Evolutionary conservation across 2,329 filamentous ascomycete species (phyloP).

Genomic region (Paecilomyces variotii): DNA sequence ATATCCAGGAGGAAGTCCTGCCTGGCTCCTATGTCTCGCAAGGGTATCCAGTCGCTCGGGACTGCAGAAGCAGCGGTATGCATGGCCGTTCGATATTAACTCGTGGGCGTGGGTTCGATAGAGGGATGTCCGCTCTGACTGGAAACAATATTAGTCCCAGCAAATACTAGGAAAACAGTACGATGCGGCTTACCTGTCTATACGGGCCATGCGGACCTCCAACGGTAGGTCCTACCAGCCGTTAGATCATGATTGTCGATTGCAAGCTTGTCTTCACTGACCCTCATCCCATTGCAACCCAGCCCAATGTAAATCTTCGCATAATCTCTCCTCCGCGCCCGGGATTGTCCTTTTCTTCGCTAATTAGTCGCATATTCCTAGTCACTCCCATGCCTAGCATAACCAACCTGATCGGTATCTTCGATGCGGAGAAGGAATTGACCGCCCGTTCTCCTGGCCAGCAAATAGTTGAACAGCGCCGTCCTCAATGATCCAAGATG

Average conservation of each 20-base stretch:
- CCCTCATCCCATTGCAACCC: conserved; percentile 91
- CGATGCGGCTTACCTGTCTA: conserved; percentile 54
- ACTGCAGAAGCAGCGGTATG: conserved; percentile 91
- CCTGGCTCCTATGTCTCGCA: conserved; percentile 54
- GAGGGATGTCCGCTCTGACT: conserved; percentile 70
- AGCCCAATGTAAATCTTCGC: conserved; percentile 77
- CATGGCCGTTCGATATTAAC: conserved; percentile 62
- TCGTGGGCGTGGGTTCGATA: conserved; percentile 65
- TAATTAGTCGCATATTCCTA: conserved; percentile 19
- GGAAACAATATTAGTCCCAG: conserved; percentile 8
- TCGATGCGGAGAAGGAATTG: conserved; percentile 88
- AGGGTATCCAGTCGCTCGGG: conserved; percentile 60
- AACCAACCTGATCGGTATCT: conserved; percentile 79
- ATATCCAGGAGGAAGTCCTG: conserved; percentile 54
- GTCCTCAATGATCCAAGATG: conserved; percentile 88
- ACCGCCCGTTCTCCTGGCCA: conserved; percentile 80
- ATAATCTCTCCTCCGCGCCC: conserved; percentile 70
- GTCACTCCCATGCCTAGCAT: not conserved
- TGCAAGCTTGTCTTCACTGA: conserved; percentile 20
- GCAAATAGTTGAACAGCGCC: conserved; percentile 87
- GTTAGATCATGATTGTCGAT: conserved; percentile 4
- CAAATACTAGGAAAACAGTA: not conserved
- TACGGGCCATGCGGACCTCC: conserved; percentile 81
- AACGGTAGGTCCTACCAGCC: conserved; percentile 59
- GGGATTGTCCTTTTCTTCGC: conserved; percentile 67